These are phyloP conservation scores for Podaxis mareebaensis DNA, from an alignment of 768 basidiomycete species.

Conservation along the genomic window DNA sequence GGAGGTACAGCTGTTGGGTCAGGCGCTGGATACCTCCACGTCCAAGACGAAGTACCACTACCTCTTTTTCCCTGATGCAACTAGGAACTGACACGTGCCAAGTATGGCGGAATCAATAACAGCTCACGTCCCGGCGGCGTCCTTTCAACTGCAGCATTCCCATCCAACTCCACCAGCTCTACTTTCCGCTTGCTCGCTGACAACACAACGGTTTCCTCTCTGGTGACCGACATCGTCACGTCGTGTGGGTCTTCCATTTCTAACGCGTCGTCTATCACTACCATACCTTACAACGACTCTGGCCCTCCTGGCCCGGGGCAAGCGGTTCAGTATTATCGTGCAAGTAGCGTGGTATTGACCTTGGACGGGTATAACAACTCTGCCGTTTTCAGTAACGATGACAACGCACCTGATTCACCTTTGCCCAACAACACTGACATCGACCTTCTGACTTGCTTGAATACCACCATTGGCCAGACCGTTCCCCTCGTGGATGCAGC, in stretches of 20 bases:
- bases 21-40: conserved; percentile 26
- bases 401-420: conserved; percentile 46
- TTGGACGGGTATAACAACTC: conserved; percentile 72
- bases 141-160: conserved; percentile 44
- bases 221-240: conserved; percentile 40
- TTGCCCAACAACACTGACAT: conserved; percentile 54
- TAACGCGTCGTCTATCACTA: conserved; percentile 22
- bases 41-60: conserved; percentile 33
- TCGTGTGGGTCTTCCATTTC: conserved; percentile 38
- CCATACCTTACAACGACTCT: conserved; percentile 33
- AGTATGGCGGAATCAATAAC: conserved; percentile 38
- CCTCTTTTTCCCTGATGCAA: not conserved
- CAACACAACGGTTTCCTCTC: conserved; percentile 43
- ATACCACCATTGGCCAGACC: conserved; percentile 57
- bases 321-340: conserved; percentile 68
- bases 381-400: conserved; percentile 37
- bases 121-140: conserved; percentile 51
- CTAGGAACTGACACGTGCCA: not conserved
- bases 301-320: conserved; percentile 48
- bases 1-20: conserved; percentile 23
- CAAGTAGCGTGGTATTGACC: conserved; percentile 60
- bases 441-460: conserved; percentile 56
- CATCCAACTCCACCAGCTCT: conserved; percentile 34
- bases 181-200: conserved; percentile 52
- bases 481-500: conserved; percentile 55